Evolutionary conservation across 1,139 yeast species (phyloP).

Genomic region (Debaryomyces psychrophilus): DNA sequence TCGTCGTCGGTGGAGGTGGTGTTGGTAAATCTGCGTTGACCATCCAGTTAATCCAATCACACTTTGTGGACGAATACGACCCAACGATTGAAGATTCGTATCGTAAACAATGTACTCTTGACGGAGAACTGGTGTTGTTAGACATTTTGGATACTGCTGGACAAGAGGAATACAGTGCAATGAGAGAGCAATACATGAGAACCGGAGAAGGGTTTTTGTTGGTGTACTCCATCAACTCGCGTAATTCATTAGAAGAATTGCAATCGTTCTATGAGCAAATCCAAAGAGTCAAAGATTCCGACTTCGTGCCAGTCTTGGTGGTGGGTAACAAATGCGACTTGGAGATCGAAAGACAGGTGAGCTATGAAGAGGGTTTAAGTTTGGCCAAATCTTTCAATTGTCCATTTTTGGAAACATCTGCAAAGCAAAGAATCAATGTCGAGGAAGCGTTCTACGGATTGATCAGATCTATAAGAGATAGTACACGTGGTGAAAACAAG

Average conservation of each 20-base stretch:
- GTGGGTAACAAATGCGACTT: conserved; percentile 69
- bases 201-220: conserved; percentile 90
- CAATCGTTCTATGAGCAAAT: conserved; percentile 81
- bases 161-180: conserved; percentile 94
- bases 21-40: conserved; percentile 97
- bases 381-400: conserved; percentile 77
- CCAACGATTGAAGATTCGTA: conserved; percentile 92
- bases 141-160: conserved; percentile 97
- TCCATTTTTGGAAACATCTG: conserved; percentile 89
- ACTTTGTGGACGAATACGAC: conserved; percentile 94
- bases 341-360: conserved; percentile 75
- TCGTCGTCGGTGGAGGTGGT: conserved; percentile 98
- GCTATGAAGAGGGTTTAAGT: conserved; percentile 78
- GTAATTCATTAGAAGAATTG: conserved; percentile 79
- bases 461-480: conserved; percentile 58
- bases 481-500: conserved; percentile 16
- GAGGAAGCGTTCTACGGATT: conserved; percentile 86
- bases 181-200: conserved; percentile 93
- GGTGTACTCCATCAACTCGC: conserved; percentile 82
- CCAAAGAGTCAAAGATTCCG: conserved; percentile 79
- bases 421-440: conserved; percentile 90
- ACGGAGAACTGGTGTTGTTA: conserved; percentile 52
- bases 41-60: conserved; percentile 85
- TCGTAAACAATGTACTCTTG: conserved; percentile 58
- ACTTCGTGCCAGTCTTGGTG: conserved; percentile 69